Conservation (phyloP, 148 eudicot species). For the Rhododendron williamsianum region DNA sequence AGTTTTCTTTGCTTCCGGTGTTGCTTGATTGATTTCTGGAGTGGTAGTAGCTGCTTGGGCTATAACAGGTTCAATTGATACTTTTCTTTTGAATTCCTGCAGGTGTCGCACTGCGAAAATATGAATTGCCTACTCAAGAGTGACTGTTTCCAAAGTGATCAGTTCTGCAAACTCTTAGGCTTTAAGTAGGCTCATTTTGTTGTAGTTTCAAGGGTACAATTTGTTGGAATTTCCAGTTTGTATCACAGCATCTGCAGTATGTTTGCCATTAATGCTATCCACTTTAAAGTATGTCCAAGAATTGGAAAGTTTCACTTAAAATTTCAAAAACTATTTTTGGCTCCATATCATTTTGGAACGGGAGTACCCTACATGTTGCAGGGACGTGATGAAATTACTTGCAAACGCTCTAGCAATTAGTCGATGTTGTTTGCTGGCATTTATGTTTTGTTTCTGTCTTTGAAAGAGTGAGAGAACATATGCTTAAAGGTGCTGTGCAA, state of each 20-base stretch:
- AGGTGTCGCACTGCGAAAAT: neutral
- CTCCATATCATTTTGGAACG: neutral
- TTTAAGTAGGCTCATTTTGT: neutral
- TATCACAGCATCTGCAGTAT: neutral
- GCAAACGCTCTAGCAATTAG: neutral
- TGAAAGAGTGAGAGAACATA: neutral
- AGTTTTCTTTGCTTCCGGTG: constrained; percentile 58
- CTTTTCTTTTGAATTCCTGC: constrained; percentile 19
- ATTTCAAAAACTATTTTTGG: neutral
- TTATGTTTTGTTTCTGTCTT: neutral
- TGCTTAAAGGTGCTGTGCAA: neutral
- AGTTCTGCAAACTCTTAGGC: neutral
- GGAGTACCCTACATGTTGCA: neutral
- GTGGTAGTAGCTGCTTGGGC: constrained; percentile 57
- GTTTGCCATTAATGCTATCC: neutral
- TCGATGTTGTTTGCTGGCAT: neutral
- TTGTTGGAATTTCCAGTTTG: neutral
- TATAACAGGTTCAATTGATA: constrained; percentile 27
- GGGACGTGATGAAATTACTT: neutral
- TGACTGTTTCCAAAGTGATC: neutral
- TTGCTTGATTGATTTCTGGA: constrained; percentile 38
- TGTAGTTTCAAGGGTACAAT: neutral
- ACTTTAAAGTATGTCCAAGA: neutral
- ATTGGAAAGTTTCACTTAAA: neutral
- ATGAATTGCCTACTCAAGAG: neutral